phyloP scores from a whole-genome alignment of 2,329 filamentous ascomycete genomes.

The Aschersonia sp. region DNA sequence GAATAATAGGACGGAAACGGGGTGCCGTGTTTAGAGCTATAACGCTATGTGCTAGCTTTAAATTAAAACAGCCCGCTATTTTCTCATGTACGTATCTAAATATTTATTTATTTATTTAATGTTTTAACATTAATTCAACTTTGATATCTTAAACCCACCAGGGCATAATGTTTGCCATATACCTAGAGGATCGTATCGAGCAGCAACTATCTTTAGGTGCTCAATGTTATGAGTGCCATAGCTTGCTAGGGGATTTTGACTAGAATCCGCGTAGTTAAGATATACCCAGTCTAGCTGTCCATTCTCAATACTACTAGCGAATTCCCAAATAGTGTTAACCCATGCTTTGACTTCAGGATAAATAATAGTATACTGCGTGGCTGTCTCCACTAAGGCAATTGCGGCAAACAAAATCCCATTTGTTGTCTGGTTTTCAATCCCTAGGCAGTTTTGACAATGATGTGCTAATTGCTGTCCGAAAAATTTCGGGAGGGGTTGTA shows the following conservation, averaged over 20 bases:
- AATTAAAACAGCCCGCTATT: too few species aligned
- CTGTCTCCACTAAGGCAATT: not conserved
- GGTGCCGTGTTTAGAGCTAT: too few species aligned
- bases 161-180: conserved; percentile 3
- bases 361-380: not conserved
- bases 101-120: too few species aligned
- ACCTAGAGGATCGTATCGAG: conserved; percentile 4
- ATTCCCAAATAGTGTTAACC: not conserved
- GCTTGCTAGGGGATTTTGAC: conserved; percentile 1
- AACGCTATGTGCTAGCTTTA: too few species aligned
- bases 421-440: not conserved
- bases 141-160: conserved; percentile 11
- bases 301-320: not conserved
- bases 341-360: not conserved
- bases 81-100: too few species aligned
- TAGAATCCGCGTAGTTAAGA: conserved; percentile 3
- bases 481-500: not conserved
- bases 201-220: not conserved
- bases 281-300: conserved; percentile 1
- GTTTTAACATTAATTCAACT: too few species aligned
- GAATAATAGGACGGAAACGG: too few species aligned
- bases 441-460: not conserved
- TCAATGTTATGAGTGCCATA: conserved; percentile 1
- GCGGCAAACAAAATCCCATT: not conserved
- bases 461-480: not conserved